Base-by-base conservation (phyloP, 805 yeast genomes). In the Cyberlindnera bimundalis region DNA sequence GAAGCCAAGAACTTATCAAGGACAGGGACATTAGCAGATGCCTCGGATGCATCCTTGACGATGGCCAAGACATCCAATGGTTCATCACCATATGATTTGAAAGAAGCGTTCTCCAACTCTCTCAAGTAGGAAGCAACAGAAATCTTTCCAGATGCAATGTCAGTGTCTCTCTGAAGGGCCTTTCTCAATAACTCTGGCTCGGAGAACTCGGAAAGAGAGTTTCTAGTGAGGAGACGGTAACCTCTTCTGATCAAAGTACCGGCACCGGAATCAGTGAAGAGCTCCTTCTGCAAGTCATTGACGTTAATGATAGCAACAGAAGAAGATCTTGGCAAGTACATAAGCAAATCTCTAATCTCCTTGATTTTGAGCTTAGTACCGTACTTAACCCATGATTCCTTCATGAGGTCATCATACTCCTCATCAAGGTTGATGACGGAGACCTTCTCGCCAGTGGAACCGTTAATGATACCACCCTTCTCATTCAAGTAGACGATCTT, bases 181-280 rank as follows among this genome's bases (percentile, higher is more conserved):
- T 73, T 61, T 66, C 96, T 78, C 53, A 93, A 75, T 39, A 79
- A 67, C 58, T 86, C 96, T n/a, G 87, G 77, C 45, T 81, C 78
- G 21, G 65, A 54, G 61, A 90, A 84, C 47, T 85, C 91, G 28
- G 70, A 65, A 40, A 89, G 67, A 17, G 84, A 76, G 56, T 78
- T 74, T 61, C 88, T 79, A 56, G 79, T 81, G 43, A 83, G 63
- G 51, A 93, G 74, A 67, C 87, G 88, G 70, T 91, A 87, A 48
- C 99, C 99, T 66, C 99, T 81, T 76, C 99, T 84, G 56, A 93
- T 89, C 70, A 93, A 74, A 33, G 99, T 93, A 60, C 99, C 99
- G 23, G 99, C 99, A 65, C 99, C 99, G 14, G 96, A 84, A 64
- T 93, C 99, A 29, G 99, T 93, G 68, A 93, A 93, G 59, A 93